A percentile compares a stretch with the other conserved stretches of the same genome.
Evolutionary conservation across 805 yeast species (phyloP).

Genomic region (Zygosaccharomyces bisporus): DNA sequence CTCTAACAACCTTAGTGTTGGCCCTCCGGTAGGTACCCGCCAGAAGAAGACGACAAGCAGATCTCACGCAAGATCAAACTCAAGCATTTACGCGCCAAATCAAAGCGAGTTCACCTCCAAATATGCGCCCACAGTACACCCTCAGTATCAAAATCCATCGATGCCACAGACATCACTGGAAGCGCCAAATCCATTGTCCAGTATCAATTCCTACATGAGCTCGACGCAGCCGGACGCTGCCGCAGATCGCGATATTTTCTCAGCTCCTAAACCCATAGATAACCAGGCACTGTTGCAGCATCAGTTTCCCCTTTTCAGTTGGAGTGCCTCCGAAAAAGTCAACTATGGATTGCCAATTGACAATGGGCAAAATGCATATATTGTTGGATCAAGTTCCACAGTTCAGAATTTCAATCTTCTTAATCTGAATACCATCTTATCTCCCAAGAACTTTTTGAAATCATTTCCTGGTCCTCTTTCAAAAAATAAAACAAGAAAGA

Average conservation of each 20-base stretch:
- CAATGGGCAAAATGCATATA: constrained; percentile 17
- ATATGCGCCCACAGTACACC: constrained; percentile 40
- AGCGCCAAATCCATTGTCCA: constrained; percentile 1
- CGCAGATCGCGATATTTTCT: not conserved
- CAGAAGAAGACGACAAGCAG: constrained; percentile 12
- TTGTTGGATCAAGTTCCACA: constrained; percentile 30
- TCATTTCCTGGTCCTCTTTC: constrained; percentile 52
- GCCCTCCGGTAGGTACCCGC: constrained; percentile 6
- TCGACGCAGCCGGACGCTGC: not conserved
- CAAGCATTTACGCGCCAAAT: constrained; percentile 34
- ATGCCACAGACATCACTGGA: not conserved
- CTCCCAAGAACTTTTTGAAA: constrained; percentile 31
- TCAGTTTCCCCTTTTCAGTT: constrained; percentile 74
- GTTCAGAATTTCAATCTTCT: constrained; percentile 37
- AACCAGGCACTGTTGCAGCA: constrained; percentile 53
- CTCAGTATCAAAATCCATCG: constrained; percentile 23
- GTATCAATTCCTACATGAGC: constrained; percentile 4
- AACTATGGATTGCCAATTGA: constrained; percentile 44
- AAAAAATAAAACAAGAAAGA: constrained; percentile 50
- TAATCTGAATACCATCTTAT: constrained; percentile 34
- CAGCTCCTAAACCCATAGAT: constrained; percentile 31
- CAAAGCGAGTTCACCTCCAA: constrained; percentile 32
- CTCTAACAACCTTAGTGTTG: not conserved
- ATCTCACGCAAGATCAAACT: constrained; percentile 31
- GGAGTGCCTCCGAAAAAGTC: constrained; percentile 49